These are phyloP conservation scores for Bombardia bombarda DNA, from an alignment of 495 filamentous ascomycete genomes.

Conservation along the genomic window DNA sequence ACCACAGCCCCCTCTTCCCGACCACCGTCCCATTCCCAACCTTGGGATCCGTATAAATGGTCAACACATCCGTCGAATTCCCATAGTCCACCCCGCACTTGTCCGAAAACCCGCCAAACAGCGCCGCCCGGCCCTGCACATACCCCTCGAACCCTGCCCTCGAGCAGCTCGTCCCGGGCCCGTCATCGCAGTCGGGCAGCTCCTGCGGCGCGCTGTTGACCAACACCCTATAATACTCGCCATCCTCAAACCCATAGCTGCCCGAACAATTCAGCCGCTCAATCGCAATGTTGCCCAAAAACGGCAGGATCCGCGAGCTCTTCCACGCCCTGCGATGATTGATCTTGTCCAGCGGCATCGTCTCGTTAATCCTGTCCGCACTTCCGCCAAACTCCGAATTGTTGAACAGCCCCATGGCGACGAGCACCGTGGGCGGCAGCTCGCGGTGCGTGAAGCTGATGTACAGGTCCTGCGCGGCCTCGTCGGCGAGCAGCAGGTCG, in stretches of 20 bases:
- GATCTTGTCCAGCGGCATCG: conserved; percentile 39
- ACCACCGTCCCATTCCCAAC: conserved; percentile 27
- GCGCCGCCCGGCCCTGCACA: conserved; percentile 18
- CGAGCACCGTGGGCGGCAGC: conserved; percentile 37
- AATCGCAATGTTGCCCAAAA: conserved; percentile 36
- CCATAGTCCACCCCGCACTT: conserved; percentile 24
- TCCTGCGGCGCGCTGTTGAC: conserved; percentile 30
- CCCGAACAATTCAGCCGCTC: conserved; percentile 33
- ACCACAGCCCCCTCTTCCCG: no score
- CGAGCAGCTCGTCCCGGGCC: conserved; percentile 29
- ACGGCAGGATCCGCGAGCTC: conserved; percentile 34
- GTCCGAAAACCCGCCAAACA: conserved; percentile 27
- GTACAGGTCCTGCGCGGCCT: conserved; percentile 33
- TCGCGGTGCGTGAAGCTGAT: conserved; percentile 45
- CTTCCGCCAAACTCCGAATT: conserved; percentile 35
- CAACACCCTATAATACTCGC: conserved; percentile 28
- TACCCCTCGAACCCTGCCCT: conserved; percentile 21
- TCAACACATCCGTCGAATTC: conserved; percentile 24
- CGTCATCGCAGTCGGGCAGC: conserved; percentile 25
- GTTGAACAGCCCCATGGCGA: conserved; percentile 44
- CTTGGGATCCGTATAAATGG: conserved; percentile 25
- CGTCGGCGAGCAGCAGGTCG: conserved; percentile 20
- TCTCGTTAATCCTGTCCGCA: conserved; percentile 33
- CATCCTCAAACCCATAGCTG: conserved; percentile 25
- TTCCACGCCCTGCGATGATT: conserved; percentile 40